Evolutionary conservation across 176 grass and related monocot species (phyloP), one percentile per base, ranked within the genome.

Genomic region (Juncus effusus): DNA sequence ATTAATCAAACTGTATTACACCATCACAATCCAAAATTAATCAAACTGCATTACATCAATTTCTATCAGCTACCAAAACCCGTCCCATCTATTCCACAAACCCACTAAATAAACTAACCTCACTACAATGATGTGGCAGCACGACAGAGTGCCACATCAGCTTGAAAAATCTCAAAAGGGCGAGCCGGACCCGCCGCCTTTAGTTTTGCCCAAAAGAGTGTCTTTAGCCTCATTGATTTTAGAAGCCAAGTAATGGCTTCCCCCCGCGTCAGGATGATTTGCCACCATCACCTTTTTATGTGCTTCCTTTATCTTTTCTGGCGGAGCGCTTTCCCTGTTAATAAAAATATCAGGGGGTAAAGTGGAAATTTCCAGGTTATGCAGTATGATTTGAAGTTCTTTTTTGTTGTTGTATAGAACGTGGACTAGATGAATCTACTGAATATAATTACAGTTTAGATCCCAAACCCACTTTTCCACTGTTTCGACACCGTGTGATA

Each of bases 211-310:
- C 38, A 89, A 72, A 56, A 99, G 6, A 10, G 92, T 41, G 78
- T 99, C 94, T 76, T 99, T 99, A 0, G 85, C 88, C 76, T 99
- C 94, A 2, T 93, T 93, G 28, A 99, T 93, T 76, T 99, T 99
- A 7, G 88, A 93, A 67, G 94, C 85, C 59, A 99, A 84, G 76
- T 99, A 93, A 83, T 99, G 72, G 65, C 85, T 99, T 40, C 88
- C 94, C 42, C 94, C 85, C 0, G 88, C 94, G 66, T 99, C 88
- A 0, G 85, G 94, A 84, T 99, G 94, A 67, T 99, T 99, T 4
- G 88, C 88, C n/a, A 99, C 85, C 94, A 99, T 93, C 12, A 99
- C 88, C 78, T 83, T 92, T 69, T 82, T 99, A 52, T 93, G 88
- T 1, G 88, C 85, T 76, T 93, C 88, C 86, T 99, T 99, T 6